A percentile compares a stretch with the other conserved stretches of the same genome.
These are phyloP conservation scores for Coemansia sp. DNA, from an alignment of 192 early-diverging fungal genomes.

Conservation along the genomic window DNA sequence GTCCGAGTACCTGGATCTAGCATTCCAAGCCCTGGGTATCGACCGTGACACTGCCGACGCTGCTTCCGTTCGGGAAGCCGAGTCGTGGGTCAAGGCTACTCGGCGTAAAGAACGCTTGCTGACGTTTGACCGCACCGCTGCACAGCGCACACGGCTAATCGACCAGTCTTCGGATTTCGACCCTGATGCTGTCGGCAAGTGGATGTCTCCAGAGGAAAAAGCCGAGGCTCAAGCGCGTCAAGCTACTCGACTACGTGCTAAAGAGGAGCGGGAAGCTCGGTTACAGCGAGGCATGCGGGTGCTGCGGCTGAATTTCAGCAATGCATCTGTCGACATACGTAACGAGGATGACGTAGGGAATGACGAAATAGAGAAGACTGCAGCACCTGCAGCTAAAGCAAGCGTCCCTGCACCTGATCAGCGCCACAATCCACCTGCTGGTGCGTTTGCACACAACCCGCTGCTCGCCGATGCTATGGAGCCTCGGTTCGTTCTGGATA, in stretches of 20 bases:
- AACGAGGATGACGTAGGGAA: conserved; percentile 1
- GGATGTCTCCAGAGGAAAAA: conserved; percentile 50
- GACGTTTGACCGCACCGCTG: conserved; percentile 51
- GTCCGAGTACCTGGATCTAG: conserved; percentile 34
- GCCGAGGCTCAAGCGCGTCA: conserved; percentile 16
- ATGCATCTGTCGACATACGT: conserved; percentile 13
- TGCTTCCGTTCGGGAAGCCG: conserved; percentile 16
- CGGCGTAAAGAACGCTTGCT: conserved; percentile 46
- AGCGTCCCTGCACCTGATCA: no score
- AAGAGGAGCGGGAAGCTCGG: conserved; percentile 28
- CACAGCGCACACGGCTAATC: conserved; percentile 50
- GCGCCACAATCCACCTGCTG: not conserved
- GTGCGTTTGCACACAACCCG: conserved; percentile 36
- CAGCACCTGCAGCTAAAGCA: not conserved
- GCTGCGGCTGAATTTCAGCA: conserved; percentile 29
- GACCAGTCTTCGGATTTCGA: conserved; percentile 49
- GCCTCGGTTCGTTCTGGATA: conserved; percentile 32
- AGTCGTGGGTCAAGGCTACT: conserved; percentile 40
- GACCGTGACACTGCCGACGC: conserved; percentile 12
- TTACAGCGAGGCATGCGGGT: conserved; percentile 43
- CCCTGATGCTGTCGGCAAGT: conserved; percentile 30
- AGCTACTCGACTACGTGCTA: not conserved
- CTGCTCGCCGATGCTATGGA: conserved; percentile 11
- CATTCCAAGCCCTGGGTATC: conserved; percentile 35
- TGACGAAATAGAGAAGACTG: not conserved